Percentiles rank a stretch among this genome's conserved stretches.
Evolutionary conservation across 2,329 filamentous ascomycete species (phyloP).

Genomic region (Exophiala aquamarina): DNA sequence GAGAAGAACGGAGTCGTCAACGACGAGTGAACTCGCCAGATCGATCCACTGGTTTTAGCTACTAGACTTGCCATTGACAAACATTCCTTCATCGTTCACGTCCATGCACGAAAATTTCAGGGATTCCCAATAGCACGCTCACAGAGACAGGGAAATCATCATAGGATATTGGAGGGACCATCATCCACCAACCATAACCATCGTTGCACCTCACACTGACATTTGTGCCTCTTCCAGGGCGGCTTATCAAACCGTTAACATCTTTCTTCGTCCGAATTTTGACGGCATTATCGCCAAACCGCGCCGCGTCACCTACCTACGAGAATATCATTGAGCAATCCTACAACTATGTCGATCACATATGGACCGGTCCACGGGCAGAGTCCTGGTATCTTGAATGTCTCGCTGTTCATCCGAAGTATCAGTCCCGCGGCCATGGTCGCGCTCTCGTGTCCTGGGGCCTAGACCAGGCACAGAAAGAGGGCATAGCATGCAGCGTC

Average conservation of each 20-base stretch:
- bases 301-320: conserved; percentile 15
- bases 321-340: conserved; percentile 22
- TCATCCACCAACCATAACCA: too few relatives aligned
- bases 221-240: conserved; percentile 6
- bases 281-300: conserved; percentile 19
- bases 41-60: too few relatives aligned
- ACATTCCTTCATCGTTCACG: too few relatives aligned
- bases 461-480: conserved; percentile 28
- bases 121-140: too few relatives aligned
- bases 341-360: conserved; percentile 22
- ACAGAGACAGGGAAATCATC: too few relatives aligned
- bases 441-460: conserved; percentile 44
- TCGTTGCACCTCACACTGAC: not conserved
- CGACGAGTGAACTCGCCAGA: too few relatives aligned
- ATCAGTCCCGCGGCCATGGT: conserved; percentile 40
- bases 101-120: too few relatives aligned
- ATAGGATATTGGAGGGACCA: too few relatives aligned
- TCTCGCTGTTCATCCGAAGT: conserved; percentile 35
- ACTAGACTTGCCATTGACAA: too few relatives aligned
- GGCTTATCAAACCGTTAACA: conserved; percentile 40
- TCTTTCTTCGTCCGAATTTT: conserved; percentile 39
- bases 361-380: conserved; percentile 32
- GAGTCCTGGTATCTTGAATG: conserved; percentile 34
- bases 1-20: too few relatives aligned
- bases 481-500: conserved; percentile 35